Evolutionary conservation across 805 yeast species (phyloP), one percentile per base, ranked within the genome.

Genomic region (Cyberlindnera galapagoensis): DNA sequence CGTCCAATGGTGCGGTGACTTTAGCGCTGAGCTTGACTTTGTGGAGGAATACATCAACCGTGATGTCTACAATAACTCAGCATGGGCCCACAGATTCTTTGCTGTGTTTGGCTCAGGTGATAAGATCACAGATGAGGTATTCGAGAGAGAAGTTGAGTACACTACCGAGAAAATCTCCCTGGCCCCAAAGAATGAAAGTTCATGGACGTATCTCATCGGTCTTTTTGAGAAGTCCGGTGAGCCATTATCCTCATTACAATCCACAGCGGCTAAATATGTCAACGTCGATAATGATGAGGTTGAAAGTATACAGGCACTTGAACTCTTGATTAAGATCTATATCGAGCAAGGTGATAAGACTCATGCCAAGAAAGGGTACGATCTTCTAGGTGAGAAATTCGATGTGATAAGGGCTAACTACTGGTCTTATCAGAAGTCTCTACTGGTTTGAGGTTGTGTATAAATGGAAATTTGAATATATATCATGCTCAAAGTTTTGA

Each of bases 31-130:
- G 50, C 40, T 76, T 11, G 50, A 48, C 6, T 80, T 72, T 49
- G 67, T 74, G 0, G 63, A 68, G 5, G 35, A 40, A 15, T 58
- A 71, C 46, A 55, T 90, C 4, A 54, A 56, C 3, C 49, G 60
- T 7, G 98, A 92, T 55, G 72, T 84, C 7, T 65, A 86, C 46
- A 92, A 92, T 59, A 92, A 92, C 56, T 81, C 94, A 31, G 95
- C 94, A 1, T 92, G 98, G 98, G 72, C 77, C 38, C 94, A 84
- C 57, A 67, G 97, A 33, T 82, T 65, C 60, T 84, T 79, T 43
- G 56, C 81, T 9, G 45, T 66, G 26, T 56, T 56, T 35, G 53
- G 56, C 14, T 16, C 23, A 12, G 29, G 42, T 22, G 30, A 33
- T 6, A 27, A 45, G 13, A 24, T 31, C 3, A 14, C 44, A 18